A percentile compares a stretch with the other conserved stretches of the same genome.
Evolutionary conservation across 176 grass and related monocot species (phyloP).

Genomic region (Tillandsia fasciculata): DNA sequence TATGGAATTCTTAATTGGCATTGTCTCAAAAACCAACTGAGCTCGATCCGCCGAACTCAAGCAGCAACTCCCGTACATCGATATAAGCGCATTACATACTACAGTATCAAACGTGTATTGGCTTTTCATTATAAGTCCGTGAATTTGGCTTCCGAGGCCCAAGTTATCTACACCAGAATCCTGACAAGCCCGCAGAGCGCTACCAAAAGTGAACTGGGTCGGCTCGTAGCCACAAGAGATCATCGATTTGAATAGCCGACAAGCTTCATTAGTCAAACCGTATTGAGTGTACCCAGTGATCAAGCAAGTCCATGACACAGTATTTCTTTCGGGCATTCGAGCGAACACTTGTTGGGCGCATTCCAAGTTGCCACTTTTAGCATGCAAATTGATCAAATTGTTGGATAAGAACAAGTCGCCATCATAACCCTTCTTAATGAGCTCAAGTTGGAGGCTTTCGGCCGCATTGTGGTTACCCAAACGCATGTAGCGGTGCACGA

Average conservation of each 20-base stretch:
- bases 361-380: conserved; percentile 29
- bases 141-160: conserved; percentile 46
- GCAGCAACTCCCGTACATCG: conserved; percentile 54
- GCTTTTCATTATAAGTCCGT: conserved; percentile 53
- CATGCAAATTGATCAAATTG: conserved; percentile 45
- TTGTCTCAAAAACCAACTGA: conserved; percentile 39
- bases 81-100: conserved; percentile 67
- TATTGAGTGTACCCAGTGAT: conserved; percentile 40
- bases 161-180: conserved; percentile 30
- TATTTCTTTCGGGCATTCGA: conserved; percentile 42
- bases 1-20: conserved; percentile 32
- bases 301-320: conserved; percentile 64
- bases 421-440: conserved; percentile 41
- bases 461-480: conserved; percentile 5
- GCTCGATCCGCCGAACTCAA: conserved; percentile 22
- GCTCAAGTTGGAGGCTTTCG: conserved; percentile 43
- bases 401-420: conserved; percentile 51
- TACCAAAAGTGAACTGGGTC: conserved; percentile 64
- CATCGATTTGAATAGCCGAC: conserved; percentile 40
- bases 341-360: conserved; percentile 34
- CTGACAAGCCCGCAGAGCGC: conserved; percentile 44
- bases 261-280: conserved; percentile 27
- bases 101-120: conserved; percentile 21
- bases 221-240: conserved; percentile 31
- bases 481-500: conserved; percentile 14